These are phyloP conservation scores for Cicer yamashitae DNA, from an alignment of 306 rosid species.

Conservation along the genomic window DNA sequence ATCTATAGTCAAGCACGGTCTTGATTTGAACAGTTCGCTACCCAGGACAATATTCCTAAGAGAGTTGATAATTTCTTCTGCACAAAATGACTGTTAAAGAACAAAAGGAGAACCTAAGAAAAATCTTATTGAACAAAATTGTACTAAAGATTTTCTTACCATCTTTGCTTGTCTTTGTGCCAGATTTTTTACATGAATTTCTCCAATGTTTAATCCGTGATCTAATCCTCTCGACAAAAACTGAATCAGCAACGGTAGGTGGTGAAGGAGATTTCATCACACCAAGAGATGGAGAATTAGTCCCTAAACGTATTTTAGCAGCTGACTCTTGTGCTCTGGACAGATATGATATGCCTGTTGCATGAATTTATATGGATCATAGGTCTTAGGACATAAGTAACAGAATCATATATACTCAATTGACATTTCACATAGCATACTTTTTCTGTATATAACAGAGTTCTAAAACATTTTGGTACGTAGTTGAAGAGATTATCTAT, in stretches of 20 bases:
- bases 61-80: constrained; percentile 68
- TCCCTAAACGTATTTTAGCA: constrained; percentile 63
- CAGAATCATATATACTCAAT: constrained; percentile 12
- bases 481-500: constrained; percentile 14
- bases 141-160: constrained; percentile 54
- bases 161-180: constrained; percentile 49
- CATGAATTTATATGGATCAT: constrained; percentile 28
- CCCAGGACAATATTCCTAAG: constrained; percentile 68
- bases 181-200: constrained; percentile 50
- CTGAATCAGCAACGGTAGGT: constrained; percentile 67
- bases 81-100: constrained; percentile 43
- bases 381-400: constrained; percentile 14
- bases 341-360: constrained; percentile 82
- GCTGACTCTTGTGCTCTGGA: constrained; percentile 80
- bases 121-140: neutral
- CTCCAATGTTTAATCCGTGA: constrained; percentile 71
- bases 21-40: constrained; percentile 63
- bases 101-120: constrained; percentile 26
- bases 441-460: constrained; percentile 8
- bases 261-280: constrained; percentile 51
- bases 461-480: neutral
- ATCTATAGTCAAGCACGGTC: constrained; percentile 77
- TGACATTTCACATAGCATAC: constrained; percentile 26
- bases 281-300: constrained; percentile 42
- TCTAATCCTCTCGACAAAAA: constrained; percentile 74